Conservation (phyloP, 2,329 filamentous ascomycete genomes). For the Scytalidium sp. region DNA sequence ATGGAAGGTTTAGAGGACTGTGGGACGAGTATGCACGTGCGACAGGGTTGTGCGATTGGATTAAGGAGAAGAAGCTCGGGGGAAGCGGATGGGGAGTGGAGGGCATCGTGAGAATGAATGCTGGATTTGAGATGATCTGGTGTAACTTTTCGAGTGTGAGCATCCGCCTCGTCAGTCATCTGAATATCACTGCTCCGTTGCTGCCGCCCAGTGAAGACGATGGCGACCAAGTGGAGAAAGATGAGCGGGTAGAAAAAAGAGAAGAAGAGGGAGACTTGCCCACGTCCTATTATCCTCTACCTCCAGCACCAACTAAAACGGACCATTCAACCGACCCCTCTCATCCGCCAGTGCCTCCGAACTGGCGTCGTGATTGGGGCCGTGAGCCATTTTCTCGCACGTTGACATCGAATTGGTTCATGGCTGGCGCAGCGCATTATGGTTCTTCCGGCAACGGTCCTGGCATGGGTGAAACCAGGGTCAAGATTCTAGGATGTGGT, state of each 20-base stretch:
- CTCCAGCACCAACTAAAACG: slow-evolving; percentile 33
- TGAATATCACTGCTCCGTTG: slow-evolving; percentile 45
- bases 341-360: slow-evolving; percentile 33
- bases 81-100: slow-evolving; percentile 46
- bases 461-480: slow-evolving; percentile 39
- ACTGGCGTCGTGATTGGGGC: slow-evolving; percentile 27
- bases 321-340: slow-evolving; percentile 32
- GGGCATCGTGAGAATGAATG: slow-evolving; percentile 48
- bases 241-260: not conserved
- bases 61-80: slow-evolving; percentile 35
- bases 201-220: slow-evolving; percentile 15
- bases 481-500: slow-evolving; percentile 37
- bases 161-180: slow-evolving; percentile 37
- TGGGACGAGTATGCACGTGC: slow-evolving; percentile 46
- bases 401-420: slow-evolving; percentile 43
- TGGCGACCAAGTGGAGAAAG: slow-evolving; percentile 7
- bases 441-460: slow-evolving; percentile 34
- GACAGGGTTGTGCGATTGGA: slow-evolving; percentile 43
- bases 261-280: slow-evolving; percentile 4
- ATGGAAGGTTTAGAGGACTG: slow-evolving; percentile 30
- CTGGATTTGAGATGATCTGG: slow-evolving; percentile 51
- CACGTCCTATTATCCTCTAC: slow-evolving; percentile 33
- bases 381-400: slow-evolving; percentile 38
- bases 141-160: slow-evolving; percentile 45
- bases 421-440: slow-evolving; percentile 40